Base-by-base conservation (phyloP, 495 filamentous ascomycete species). In the Aspergillus egyptiacus region DNA sequence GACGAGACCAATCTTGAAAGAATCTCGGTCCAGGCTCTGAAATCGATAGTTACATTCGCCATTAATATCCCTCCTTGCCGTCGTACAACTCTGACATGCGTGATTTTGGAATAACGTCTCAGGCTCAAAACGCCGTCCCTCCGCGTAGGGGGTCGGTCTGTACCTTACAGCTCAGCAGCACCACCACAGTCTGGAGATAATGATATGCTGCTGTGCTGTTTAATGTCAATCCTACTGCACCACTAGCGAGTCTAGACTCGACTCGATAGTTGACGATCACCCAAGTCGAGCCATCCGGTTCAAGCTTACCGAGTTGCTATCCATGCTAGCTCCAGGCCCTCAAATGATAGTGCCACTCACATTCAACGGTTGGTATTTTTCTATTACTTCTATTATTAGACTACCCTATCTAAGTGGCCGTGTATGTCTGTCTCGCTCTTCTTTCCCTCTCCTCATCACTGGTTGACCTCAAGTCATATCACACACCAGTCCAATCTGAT, bases 401-500 rank as follows among this genome's bases (percentile, higher is more conserved):
- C 10, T 5, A 5, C 10, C 25, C 25, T 28, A 28, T 28, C 25
- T 28, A n/a, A n/a, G n/a, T n/a, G n/a, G n/a, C 8, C 24, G 24
- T 27, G 8, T 27, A 4, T 8, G 4, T 8, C n/a, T 31, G 18
- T 34, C 32, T 34, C 18, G n/a, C 27, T 11, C 25, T 2, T 43
- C 8, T 5, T 14, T 17, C 38, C 30, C 38, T 6, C 38, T n/a
- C n/a, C 37, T 40, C 22, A 24, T 13, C 7, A 19, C 2, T 32
- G 11, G 22, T 40, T 5, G 6, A 14, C 6, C 20, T 53, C 40
- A 30, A 46, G 7, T 23, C 7, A 46, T 63, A n/a, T n/a, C n/a
- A 69, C 68, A 70, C 36, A 66, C 15, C 59, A 56, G 14, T 72
- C 71, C 71, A 75, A 75, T 75, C 71, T 47, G 71, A 75, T 66